phyloP scores from a whole-genome alignment of 371 early-diverging fungal genomes.

The Rhizopus stolonifer region DNA sequence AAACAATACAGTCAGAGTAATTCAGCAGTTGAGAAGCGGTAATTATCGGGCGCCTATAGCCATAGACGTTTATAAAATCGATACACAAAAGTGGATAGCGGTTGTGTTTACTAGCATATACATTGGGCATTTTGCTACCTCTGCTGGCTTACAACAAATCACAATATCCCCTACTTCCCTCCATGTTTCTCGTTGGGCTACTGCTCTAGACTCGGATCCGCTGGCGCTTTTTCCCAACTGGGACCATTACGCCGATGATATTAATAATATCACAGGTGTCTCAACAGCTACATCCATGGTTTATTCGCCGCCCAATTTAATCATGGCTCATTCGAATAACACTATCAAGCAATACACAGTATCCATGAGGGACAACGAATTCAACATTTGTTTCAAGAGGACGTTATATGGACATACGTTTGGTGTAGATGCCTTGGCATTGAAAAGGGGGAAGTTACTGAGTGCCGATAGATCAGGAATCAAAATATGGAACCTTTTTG shows the following conservation, averaged over 20 bases:
- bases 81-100: constrained; percentile 26
- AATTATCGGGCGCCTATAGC: constrained; percentile 35
- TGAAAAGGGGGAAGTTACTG: constrained; percentile 35
- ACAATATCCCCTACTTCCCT: constrained; percentile 19
- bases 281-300: constrained; percentile 26
- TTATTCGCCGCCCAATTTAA: constrained; percentile 40
- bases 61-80: constrained; percentile 12
- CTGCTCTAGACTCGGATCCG: constrained; percentile 19
- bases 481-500: constrained; percentile 42
- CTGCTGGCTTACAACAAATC: constrained; percentile 39
- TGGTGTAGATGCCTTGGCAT: constrained; percentile 37
- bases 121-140: constrained; percentile 24
- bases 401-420: constrained; percentile 52
- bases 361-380: neutral
- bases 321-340: constrained; percentile 52
- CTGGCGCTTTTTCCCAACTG: constrained; percentile 18
- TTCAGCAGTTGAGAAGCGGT: constrained; percentile 37
- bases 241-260: neutral
- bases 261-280: neutral
- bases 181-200: constrained; percentile 31
- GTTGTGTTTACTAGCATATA: constrained; percentile 38
- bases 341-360: constrained; percentile 50
- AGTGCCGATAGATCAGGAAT: constrained; percentile 48
- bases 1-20: constrained; percentile 7
- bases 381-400: constrained; percentile 31